These are phyloP conservation scores for Rhododendron griersonianum DNA, from an alignment of 148 eudicot genomes.

Conservation along the genomic window DNA sequence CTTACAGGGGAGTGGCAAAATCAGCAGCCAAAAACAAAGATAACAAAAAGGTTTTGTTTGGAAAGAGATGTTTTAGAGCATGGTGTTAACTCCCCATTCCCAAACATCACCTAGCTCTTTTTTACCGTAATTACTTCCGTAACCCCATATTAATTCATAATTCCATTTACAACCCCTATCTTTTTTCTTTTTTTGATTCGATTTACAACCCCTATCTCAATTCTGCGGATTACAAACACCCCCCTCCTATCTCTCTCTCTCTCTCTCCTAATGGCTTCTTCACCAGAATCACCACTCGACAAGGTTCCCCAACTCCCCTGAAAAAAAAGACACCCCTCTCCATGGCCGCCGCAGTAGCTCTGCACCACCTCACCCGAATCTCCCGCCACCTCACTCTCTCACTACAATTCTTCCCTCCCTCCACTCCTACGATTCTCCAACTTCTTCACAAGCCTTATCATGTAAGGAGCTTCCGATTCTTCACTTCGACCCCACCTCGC, in stretches of 20 bases:
- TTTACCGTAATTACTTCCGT: too few relatives aligned
- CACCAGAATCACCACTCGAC: background rate
- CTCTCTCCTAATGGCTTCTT: background rate
- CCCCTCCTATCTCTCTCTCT: background rate
- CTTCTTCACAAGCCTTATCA: background rate
- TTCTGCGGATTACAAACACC: background rate
- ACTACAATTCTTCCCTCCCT: background rate
- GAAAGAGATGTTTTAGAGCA: too few relatives aligned
- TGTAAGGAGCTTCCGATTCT: background rate
- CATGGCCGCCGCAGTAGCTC: conserved; percentile 7
- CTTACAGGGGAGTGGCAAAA: too few relatives aligned
- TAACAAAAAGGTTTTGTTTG: too few relatives aligned
- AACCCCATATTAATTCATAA: background rate
- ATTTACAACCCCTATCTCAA: background rate
- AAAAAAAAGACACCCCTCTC: background rate
- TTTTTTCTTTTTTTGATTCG: background rate
- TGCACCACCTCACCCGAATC: conserved; percentile 3
- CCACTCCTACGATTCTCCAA: background rate
- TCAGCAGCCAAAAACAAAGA: too few relatives aligned
- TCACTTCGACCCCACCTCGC: background rate
- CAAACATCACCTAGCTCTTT: too few relatives aligned
- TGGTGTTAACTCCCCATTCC: too few relatives aligned
- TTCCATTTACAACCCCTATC: background rate
- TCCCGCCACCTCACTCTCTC: conserved; percentile 7
- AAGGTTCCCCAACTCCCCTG: background rate